These are phyloP conservation scores for Penicillium roqueforti DNA, from an alignment of 495 filamentous ascomycete genomes.

Conservation along the genomic window DNA sequence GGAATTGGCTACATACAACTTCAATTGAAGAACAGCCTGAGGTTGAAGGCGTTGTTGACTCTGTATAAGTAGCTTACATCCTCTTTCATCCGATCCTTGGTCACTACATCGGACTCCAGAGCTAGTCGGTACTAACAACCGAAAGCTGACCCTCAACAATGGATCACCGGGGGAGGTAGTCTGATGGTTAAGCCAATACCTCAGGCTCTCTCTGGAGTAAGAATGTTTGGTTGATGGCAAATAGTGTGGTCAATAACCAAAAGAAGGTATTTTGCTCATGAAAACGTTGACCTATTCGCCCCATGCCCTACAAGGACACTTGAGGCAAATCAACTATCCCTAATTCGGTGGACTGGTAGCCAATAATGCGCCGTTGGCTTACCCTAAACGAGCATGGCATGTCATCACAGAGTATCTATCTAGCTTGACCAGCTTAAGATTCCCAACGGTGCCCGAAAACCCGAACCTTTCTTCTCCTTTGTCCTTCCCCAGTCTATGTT, in stretches of 20 bases:
- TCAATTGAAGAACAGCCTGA: neutral
- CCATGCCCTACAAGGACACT: conserved; percentile 9
- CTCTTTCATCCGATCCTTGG: conserved; percentile 7
- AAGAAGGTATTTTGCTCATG: conserved; percentile 9
- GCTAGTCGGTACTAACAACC: conserved; percentile 21
- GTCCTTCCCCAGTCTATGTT: conserved; percentile 1
- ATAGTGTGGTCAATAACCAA: conserved; percentile 12
- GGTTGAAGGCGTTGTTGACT: neutral
- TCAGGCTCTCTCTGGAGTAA: neutral
- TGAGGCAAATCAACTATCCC: conserved; percentile 15
- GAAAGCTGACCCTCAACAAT: conserved; percentile 9
- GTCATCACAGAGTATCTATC: conserved; percentile 11
- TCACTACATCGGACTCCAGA: conserved; percentile 10
- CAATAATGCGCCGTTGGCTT: conserved; percentile 6
- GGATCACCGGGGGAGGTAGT: conserved; percentile 7
- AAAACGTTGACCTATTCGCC: conserved; percentile 12
- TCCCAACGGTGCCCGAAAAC: conserved; percentile 4
- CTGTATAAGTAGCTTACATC: neutral
- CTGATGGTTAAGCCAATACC: conserved; percentile 18
- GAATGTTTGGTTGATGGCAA: conserved; percentile 19
- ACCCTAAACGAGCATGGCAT: conserved; percentile 1
- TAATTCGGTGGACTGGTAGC: conserved; percentile 14
- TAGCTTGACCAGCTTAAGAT: neutral
- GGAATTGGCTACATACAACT: too few relatives aligned
- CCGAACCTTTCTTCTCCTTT: neutral